These are phyloP conservation scores for Lodderomyces margitis DNA, from an alignment of 1,139 yeast species.

Conservation along the genomic window DNA sequence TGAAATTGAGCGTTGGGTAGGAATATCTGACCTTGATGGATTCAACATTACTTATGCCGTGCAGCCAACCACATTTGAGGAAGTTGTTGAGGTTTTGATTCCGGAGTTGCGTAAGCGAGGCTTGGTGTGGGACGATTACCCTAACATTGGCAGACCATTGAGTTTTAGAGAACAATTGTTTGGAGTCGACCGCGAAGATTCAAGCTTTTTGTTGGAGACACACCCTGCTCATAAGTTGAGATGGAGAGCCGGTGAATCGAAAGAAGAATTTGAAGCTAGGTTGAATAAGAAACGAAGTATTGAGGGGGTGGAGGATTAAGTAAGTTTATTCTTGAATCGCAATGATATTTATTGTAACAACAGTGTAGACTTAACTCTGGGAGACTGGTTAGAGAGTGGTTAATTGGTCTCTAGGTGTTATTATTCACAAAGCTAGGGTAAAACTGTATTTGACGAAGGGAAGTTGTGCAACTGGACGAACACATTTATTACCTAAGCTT, in stretches of 20 bases:
- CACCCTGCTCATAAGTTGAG: constrained; percentile 41
- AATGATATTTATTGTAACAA: too few species aligned
- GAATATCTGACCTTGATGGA: constrained; percentile 28
- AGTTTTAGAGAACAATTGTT: constrained; percentile 28
- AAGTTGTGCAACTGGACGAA: too few species aligned
- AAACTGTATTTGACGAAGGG: too few species aligned
- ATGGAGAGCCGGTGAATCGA: constrained; percentile 38
- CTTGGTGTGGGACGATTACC: constrained; percentile 29
- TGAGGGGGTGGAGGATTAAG: background rate
- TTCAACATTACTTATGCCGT: constrained; percentile 30
- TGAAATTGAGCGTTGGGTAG: constrained; percentile 31
- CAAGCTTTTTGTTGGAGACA: constrained; percentile 20
- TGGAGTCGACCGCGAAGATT: constrained; percentile 24
- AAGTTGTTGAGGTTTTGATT: constrained; percentile 25
- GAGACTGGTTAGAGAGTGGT: too few species aligned
- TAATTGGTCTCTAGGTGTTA: too few species aligned
- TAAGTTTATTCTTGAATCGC: too few species aligned
- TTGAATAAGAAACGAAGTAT: constrained; percentile 12
- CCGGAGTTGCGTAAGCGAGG: constrained; percentile 28
- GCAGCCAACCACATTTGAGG: constrained; percentile 28
- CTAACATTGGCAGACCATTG: constrained; percentile 18
- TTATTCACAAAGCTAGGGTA: too few species aligned
- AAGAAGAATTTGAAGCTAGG: constrained; percentile 33
- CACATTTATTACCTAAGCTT: too few species aligned
- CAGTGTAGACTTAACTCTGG: too few species aligned